phyloP scores from a whole-genome alignment of 2,329 filamentous ascomycete genomes.

The Fusarium abutilonis region DNA sequence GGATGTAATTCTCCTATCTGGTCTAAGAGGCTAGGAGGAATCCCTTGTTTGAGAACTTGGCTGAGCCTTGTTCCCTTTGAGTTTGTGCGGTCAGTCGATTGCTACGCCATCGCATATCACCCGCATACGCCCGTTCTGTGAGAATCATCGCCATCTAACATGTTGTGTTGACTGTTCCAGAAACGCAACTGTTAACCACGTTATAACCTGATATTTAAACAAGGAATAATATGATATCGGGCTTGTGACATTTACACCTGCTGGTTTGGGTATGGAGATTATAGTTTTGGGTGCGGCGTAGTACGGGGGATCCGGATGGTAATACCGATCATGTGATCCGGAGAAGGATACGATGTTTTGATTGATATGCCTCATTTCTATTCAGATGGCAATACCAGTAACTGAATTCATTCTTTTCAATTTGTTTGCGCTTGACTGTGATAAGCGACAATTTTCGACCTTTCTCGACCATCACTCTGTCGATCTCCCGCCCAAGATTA shows the following conservation, averaged over 20 bases:
- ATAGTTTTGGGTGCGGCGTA: conserved; percentile 1
- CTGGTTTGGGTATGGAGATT: conserved; percentile 6
- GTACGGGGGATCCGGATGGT: conserved; percentile 5
- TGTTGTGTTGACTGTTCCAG: conserved; percentile 57
- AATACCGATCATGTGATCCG: conserved; percentile 25
- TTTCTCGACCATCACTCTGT: background rate
- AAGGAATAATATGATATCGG: background rate
- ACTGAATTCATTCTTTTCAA: background rate
- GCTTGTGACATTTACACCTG: conserved; percentile 10
- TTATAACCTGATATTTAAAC: background rate
- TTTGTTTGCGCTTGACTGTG: too few species aligned
- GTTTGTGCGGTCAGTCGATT: background rate
- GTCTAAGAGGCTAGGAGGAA: conserved; percentile 53
- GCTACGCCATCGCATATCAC: conserved; percentile 53
- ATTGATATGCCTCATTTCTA: background rate
- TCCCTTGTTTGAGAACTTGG: conserved; percentile 23
- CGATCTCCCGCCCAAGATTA: too few species aligned
- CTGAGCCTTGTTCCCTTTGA: conserved; percentile 58
- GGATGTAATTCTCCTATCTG: conserved; percentile 65
- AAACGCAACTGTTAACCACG: conserved; percentile 40
- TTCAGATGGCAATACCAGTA: background rate
- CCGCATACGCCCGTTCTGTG: conserved; percentile 64
- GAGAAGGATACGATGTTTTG: background rate
- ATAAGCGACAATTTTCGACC: too few species aligned
- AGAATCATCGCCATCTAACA: conserved; percentile 71